Base-by-base conservation (phyloP, 495 filamentous ascomycete species). In the Coniosporium apollinis region DNA sequence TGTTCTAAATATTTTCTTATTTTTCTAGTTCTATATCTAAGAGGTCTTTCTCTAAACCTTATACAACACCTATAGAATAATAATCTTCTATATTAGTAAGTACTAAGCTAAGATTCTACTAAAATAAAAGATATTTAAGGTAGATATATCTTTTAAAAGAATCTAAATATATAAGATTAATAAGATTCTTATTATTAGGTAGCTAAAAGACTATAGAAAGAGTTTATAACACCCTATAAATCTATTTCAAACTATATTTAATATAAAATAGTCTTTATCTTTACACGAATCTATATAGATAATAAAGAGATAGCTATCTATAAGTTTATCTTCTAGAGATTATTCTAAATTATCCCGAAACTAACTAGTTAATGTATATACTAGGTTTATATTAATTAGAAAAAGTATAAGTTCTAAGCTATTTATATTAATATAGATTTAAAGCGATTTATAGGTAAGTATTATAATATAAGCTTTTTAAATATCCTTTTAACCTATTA, bases 131-230 rank as follows among this genome's bases (percentile, higher is more conserved):
- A 8, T 26, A 26, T 26, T 26, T 26, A 26, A 26, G 13, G 24
- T 26, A 26, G 24, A 26, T 26, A 26, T 26, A 26, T 26, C 24
- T 13, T 26, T 26, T 26, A 26, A 26, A 26, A 26, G 24, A 26
- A 26, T 26, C 13, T 8, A 8, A 8, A 26, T 26, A 26, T 8
- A 26, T 8, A 13, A 26, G 8, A 8, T 26, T 8, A 26, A 26
- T 26, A 26, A 26, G 24, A 13, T 26, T 26, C 7, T 26, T 13
- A 8, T 26, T 26, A 26, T 26, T 8, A 26, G 7, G 13, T 26
- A 26, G 7, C 7, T 26, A 7, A 26, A 26, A 26, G 24, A 26
- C 13, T 26, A 13, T 13, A 13, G 24, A 26, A 26, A 26, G 7
- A 8, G 24, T 26, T 26, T 26, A 26, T 26, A 26, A 26, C 13